Base-by-base conservation (phyloP, 441 rosid genomes). In the Breynia disticha region DNA sequence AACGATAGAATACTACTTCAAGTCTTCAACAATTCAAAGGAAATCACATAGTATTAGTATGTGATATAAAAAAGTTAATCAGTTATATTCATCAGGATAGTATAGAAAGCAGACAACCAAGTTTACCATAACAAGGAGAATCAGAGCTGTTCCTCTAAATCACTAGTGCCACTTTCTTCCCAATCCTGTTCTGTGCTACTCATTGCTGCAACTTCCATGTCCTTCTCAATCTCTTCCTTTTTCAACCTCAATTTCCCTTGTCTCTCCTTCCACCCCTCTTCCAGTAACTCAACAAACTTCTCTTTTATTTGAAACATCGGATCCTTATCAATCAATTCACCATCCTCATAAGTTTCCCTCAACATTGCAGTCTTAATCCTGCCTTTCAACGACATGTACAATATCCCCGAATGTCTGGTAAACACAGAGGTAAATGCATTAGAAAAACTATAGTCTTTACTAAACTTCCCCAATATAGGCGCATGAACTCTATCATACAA, bases 391-490 rank as follows among this genome's bases (percentile, higher is more conserved):
- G 95, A 91, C 76, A 88, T 45, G 65, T 88, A 91, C 72, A 91
- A 88, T n/a, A 88, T 74, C 55, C 94, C 94, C 0, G 95, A 82
- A 72, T 91, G 98, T 50, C 98, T 74, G 0, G 96, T 91, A 64
- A 91, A 91, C 14, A 67, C 83, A 50, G 64, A 80, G 0, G 94
- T 72, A 71, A 88, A 91, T 0, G 79, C 82, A 69, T 86, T 91
- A 0, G 95, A 86, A 64, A 86, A 86, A 61, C 91, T 66, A 35
- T 74, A 88, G 11, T 88, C 95, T 5, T 86, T 79, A 0, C 70
- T 56, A 50, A 91, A 91, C 57, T 87, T 88, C 35, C 96, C 96
- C 59, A 91, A 56, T 50, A 84, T 88, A 13, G 89, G 86, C 57
- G 86, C 94, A 0, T 89, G 84, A 50, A 87, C 63, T 75, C 96